A percentile compares a stretch with the other conserved stretches of the same genome.
Evolutionary conservation across 768 basidiomycete genomes (phyloP).

Genomic region (Chalciporus sphaerocephalus): DNA sequence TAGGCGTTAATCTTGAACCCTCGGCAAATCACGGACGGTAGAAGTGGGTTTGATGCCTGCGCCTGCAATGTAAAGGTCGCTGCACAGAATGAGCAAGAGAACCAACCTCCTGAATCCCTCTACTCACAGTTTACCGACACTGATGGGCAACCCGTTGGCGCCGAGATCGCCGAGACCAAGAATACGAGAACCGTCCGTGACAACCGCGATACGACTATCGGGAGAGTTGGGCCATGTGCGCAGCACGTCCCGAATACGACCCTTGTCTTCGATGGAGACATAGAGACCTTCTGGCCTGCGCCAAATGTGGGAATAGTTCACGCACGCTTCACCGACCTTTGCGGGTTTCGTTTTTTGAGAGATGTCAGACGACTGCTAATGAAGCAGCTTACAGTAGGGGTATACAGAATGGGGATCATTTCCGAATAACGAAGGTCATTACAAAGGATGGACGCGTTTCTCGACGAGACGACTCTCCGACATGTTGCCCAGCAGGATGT

Average conservation of each 20-base stretch:
- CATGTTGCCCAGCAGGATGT: slow-evolving; percentile 57
- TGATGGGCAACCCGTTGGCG: slow-evolving; percentile 46
- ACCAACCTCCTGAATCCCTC: not conserved
- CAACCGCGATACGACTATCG: slow-evolving; percentile 62
- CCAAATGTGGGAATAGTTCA: slow-evolving; percentile 68
- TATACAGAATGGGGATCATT: slow-evolving; percentile 68
- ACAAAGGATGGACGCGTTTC: not conserved
- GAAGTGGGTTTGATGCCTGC: slow-evolving; percentile 58
- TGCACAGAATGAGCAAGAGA: slow-evolving; percentile 16
- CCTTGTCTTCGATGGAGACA: slow-evolving; percentile 64
- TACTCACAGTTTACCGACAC: slow-evolving; percentile 67
- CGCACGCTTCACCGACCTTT: slow-evolving; percentile 67
- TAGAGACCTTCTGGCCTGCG: slow-evolving; percentile 57
- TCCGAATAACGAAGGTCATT: slow-evolving; percentile 31
- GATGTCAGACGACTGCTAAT: slow-evolving; percentile 8
- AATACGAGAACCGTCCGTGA: slow-evolving; percentile 78
- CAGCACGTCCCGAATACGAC: slow-evolving; percentile 55
- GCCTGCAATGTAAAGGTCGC: slow-evolving; percentile 66
- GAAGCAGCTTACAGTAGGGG: slow-evolving; percentile 52
- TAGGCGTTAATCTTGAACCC: not conserved
- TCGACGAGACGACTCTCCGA: slow-evolving; percentile 37
- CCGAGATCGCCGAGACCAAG: slow-evolving; percentile 57
- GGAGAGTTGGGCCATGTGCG: slow-evolving; percentile 44
- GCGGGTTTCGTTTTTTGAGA: not conserved
- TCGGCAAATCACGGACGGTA: slow-evolving; percentile 28